Conservation (phyloP, 2,329 filamentous ascomycete species). For the Alternaria burnsii region DNA sequence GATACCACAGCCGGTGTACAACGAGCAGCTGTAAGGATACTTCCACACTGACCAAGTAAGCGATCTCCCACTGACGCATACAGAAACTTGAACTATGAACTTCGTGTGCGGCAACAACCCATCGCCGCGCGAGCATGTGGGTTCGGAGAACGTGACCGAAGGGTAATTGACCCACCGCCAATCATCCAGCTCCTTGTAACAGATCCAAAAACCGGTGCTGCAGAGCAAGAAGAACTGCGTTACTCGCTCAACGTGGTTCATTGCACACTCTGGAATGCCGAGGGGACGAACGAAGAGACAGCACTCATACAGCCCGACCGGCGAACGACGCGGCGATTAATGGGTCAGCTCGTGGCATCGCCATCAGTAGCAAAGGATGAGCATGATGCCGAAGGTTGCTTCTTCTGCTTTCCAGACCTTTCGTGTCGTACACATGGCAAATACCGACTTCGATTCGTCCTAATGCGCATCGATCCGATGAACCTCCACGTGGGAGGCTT, state of each 20-base stretch:
- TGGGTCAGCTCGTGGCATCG: constrained; percentile 80
- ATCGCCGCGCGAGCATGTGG: constrained; percentile 80
- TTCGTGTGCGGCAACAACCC: constrained; percentile 78
- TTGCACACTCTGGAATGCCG: constrained; percentile 77
- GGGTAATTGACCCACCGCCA: constrained; percentile 84
- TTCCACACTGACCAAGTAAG: constrained; percentile 23
- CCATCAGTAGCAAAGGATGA: constrained; percentile 81
- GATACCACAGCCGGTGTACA: constrained; percentile 51
- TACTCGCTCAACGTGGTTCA: constrained; percentile 76
- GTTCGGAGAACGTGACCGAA: constrained; percentile 81
- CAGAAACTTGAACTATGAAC: constrained; percentile 55
- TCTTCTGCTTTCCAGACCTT: constrained; percentile 86
- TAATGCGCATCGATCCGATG: constrained; percentile 74
- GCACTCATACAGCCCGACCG: constrained; percentile 74
- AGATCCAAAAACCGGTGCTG: constrained; percentile 60
- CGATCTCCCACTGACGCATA: constrained; percentile 31
- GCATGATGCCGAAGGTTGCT: constrained; percentile 75
- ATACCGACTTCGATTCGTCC: constrained; percentile 77
- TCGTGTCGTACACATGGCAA: constrained; percentile 79
- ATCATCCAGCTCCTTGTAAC: constrained; percentile 78
- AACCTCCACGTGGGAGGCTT: constrained; percentile 63
- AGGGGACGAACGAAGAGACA: constrained; percentile 72
- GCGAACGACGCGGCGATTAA: constrained; percentile 76
- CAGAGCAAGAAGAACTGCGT: constrained; percentile 66
- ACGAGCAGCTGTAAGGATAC: constrained; percentile 51